Evolutionary conservation across 305 asterid genomes (phyloP), one percentile per base, ranked within the genome.

Genomic region (Euphrasia arctica): DNA sequence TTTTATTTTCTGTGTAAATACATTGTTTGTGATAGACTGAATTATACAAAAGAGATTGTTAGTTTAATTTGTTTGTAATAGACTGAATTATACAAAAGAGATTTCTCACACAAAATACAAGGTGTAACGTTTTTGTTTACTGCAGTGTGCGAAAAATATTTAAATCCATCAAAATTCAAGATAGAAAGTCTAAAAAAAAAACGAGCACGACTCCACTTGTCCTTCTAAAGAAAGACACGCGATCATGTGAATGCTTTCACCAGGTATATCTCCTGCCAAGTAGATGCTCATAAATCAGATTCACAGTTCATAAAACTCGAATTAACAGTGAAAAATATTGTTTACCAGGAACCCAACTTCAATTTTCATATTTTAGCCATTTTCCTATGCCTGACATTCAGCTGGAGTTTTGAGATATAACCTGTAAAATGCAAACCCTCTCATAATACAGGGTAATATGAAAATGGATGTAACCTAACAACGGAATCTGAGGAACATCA

Each of bases 381-480:
- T 62, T 27, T 48, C 14, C 1, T 54, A 2, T 7, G 36, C 49
- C 15, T 10, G 50, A 32, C 39, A 41, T 54, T 79, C 82, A 82
- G 72, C 70, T 58, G 36, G 74, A 59, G 25, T 55, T 71, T 68
- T 73, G 75, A 36, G 84, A 77, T 8, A 80, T 71, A 68, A 78
- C 86, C 89, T 83, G 86, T 57, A 74, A 78, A 22, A 36, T 25
- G 13, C 5, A 66, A 66, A 58, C 5, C 56, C 41, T 39, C 56
- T 52, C 22, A 22, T 15, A 29, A 39, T 32, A 48, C 45, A 27
- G 10, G 56, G 56, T 31, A 7, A 60, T 47, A 31, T 48, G 69
- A n/a, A 36, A 4, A 15, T 42, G 34, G 48, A 36, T 4, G 9
- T 39, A 39, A 39, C 9, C 10, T 39, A 39, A 39, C 9, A 39